Evolutionary conservation across 1,284 basidiomycete genomes (phyloP).

Genomic region (Boletus holoroseus): DNA sequence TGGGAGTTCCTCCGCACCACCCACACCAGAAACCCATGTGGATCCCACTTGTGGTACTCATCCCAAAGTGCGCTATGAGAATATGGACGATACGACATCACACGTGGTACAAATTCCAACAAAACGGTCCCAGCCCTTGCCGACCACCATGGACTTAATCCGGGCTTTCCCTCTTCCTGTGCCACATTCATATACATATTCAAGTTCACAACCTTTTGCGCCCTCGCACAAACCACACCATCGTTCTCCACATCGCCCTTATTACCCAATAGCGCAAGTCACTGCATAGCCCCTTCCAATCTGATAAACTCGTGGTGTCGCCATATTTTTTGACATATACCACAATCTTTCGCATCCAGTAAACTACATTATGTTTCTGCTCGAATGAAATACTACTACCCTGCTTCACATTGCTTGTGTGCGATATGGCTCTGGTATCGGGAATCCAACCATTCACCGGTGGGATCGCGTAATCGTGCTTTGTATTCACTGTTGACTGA

Average conservation of each 20-base stretch:
- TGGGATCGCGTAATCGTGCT: background rate
- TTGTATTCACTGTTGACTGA: background rate
- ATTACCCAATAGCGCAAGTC: constrained; percentile 22
- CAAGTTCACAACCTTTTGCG: constrained; percentile 13
- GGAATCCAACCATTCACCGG: background rate
- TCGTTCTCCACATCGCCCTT: constrained; percentile 27
- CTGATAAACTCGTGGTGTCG: constrained; percentile 27
- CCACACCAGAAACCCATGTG: constrained; percentile 25
- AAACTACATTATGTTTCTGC: background rate
- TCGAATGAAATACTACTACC: constrained; percentile 6
- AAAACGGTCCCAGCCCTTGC: constrained; percentile 17
- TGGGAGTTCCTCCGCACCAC: constrained; percentile 29
- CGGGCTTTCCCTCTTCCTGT: constrained; percentile 31
- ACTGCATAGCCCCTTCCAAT: constrained; percentile 18
- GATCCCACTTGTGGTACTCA: constrained; percentile 9
- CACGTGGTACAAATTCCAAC: constrained; percentile 8
- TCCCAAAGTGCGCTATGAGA: constrained; percentile 22
- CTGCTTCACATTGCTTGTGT: background rate
- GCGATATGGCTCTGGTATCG: background rate
- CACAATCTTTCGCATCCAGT: constrained; percentile 15
- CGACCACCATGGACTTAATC: constrained; percentile 32
- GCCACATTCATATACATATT: constrained; percentile 17
- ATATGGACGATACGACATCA: constrained; percentile 2
- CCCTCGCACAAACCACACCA: constrained; percentile 28
- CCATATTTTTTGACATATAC: constrained; percentile 35